Conservation (phyloP, 257 asterid genomes). For the Eucommia ulmoides region DNA sequence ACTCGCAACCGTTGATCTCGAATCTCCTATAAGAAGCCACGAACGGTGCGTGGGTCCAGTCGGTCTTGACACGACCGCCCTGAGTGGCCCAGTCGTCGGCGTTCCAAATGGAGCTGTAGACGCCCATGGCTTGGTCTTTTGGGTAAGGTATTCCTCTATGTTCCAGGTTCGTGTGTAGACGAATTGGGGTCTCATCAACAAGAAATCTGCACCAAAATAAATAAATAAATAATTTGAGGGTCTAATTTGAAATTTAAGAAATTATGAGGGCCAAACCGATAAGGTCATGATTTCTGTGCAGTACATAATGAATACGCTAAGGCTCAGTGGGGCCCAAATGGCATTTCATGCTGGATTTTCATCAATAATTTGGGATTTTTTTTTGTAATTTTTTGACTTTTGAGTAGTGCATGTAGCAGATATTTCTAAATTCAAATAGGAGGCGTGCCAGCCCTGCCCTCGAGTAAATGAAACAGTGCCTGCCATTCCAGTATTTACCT, state of each 20-base stretch:
- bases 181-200: slow-evolving; percentile 79
- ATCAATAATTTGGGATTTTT: too few relatives aligned
- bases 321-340: too few relatives aligned
- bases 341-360: too few relatives aligned
- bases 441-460: too few relatives aligned
- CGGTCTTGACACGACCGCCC: slow-evolving; percentile 78
- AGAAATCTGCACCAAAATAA: slow-evolving; percentile 31
- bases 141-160: slow-evolving; percentile 73
- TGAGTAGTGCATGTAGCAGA: too few relatives aligned
- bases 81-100: slow-evolving; percentile 98
- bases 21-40: slow-evolving; percentile 57
- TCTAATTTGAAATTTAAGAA: too few relatives aligned
- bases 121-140: slow-evolving; percentile 79
- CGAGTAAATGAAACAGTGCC: too few relatives aligned
- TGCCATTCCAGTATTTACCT: too few relatives aligned
- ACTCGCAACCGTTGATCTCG: slow-evolving; percentile 48
- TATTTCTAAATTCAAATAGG: too few relatives aligned
- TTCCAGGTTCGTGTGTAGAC: slow-evolving; percentile 69
- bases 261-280: too few relatives aligned
- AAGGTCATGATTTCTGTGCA: neutral
- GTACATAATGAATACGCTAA: neutral
- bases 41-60: slow-evolving; percentile 83
- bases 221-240: too few relatives aligned
- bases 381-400: too few relatives aligned
- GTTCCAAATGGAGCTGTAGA: slow-evolving; percentile 84